Evolutionary conservation across 257 asterid genomes (phyloP), one percentile per base, ranked within the genome.

Genomic region (Apocynum venetum): DNA sequence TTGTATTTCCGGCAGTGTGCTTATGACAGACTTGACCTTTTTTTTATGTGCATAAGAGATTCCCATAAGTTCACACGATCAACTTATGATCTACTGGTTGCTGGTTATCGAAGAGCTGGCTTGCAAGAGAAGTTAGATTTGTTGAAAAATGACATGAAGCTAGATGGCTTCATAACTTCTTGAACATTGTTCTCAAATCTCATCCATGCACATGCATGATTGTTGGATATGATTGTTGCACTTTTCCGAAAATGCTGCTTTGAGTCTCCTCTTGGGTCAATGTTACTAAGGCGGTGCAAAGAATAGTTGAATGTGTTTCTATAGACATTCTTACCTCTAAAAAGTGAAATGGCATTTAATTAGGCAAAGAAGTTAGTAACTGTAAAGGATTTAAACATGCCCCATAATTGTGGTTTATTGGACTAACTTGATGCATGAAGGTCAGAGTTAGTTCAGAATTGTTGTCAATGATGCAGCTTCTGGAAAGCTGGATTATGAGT

Each of bases 81-180:
- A 3, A 74, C 71, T 77, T 87, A 83, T 49, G 91, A 87, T 55
- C 68, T 89, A 9, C 74, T 89, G 84, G 81, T 84, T 68, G 89
- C 86, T 76, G 91, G 89, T 55, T 86, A 87, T 40, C 74, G 85
- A 55, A 80, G 90, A 64, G 89, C 86, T 0, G 88, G 93, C 4
- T 25, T 82, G 71, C 74, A 13, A 6, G 91, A 82, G 13, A 87
- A 79, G 76, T 52, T 81, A 25, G 61, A 81, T 61, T 2, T 11
- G 20, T 61, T 87, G 69, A 82, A 66, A 73, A 78, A 80, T 35
- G 89, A 87, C 76, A 83, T 89, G 90, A 87, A 85, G 59, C 66
- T 52, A 44, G 85, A 81, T 20, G 87, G 86, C 73, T 70, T 70
- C n/a, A 0, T 41, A 14, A 47, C 10, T 9, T 65, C 66, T 76